Percentiles rank a stretch among this genome's conserved stretches.
These are phyloP conservation scores for Diplotaxis tenuifolia DNA, from an alignment of 345 rosid species.

Conservation along the genomic window DNA sequence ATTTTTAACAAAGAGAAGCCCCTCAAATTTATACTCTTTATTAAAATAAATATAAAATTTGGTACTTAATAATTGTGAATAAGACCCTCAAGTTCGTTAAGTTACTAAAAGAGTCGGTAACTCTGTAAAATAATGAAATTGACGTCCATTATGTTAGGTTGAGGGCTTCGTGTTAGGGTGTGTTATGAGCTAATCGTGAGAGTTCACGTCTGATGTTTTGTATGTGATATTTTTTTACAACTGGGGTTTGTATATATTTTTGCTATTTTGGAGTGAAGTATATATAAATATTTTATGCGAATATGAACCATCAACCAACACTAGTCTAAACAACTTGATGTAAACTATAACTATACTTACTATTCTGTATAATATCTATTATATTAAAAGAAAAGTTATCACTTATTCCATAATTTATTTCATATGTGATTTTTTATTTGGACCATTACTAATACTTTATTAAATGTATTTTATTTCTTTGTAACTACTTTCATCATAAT, in stretches of 20 bases:
- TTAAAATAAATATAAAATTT: not conserved
- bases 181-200: slow-evolving; percentile 8
- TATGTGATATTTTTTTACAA: not conserved
- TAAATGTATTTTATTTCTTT: too few species aligned
- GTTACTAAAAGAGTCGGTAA: not conserved
- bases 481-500: too few species aligned
- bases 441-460: too few species aligned
- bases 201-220: slow-evolving; percentile 15
- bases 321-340: slow-evolving; percentile 2
- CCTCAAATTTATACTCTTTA: not conserved
- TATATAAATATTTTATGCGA: not conserved
- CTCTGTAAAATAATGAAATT: not conserved
- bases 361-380: too few species aligned
- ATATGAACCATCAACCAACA: not conserved
- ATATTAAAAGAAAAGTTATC: too few species aligned
- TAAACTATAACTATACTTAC: too few species aligned
- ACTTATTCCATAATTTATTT: too few species aligned
- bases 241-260: not conserved
- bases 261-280: not conserved
- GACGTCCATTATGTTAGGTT: not conserved
- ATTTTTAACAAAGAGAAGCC: slow-evolving; percentile 7
- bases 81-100: slow-evolving; percentile 3
- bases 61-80: not conserved
- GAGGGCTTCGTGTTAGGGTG: not conserved
- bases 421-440: too few species aligned